Evolutionary conservation across 78 protist genomes (phyloP).

Genomic region (Emiliania huxleyi): DNA sequence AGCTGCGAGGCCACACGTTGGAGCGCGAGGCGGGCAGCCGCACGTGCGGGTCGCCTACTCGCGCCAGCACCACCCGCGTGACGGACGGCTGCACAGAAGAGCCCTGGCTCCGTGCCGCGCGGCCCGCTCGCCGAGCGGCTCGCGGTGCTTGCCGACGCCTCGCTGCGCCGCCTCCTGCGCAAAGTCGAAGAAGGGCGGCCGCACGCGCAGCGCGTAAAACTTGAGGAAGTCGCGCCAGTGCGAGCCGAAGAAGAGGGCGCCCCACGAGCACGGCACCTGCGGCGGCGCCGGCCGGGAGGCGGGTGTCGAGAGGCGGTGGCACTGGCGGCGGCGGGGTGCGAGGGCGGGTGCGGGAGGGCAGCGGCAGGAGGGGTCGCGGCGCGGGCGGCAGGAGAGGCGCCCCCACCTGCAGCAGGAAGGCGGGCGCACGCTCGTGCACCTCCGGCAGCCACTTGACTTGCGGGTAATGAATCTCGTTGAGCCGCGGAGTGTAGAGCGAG

Average conservation of each 20-base stretch:
- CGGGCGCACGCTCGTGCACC: not conserved
- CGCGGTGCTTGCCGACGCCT: not conserved
- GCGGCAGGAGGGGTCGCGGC: too few relatives aligned
- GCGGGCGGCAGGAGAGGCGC: too few relatives aligned
- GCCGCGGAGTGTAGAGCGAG: constrained; percentile 31
- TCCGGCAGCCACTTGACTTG: not conserved
- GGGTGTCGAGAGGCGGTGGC: too few relatives aligned
- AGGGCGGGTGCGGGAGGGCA: too few relatives aligned
- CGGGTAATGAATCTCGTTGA: not conserved
- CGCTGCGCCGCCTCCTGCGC: not conserved
- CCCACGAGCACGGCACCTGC: constrained; percentile 60
- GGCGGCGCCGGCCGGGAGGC: too few relatives aligned
- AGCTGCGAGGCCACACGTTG: constrained; percentile 31
- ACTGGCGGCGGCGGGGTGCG: too few relatives aligned
- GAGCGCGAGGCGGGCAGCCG: not conserved
- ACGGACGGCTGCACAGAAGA: too few relatives aligned
- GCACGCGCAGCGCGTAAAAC: not conserved
- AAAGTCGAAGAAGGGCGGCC: not conserved
- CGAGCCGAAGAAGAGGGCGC: constrained; percentile 40
- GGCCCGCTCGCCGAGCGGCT: constrained; percentile 15
- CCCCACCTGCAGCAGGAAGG: not conserved
- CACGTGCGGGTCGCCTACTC: not conserved
- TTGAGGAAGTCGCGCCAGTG: constrained; percentile 35
- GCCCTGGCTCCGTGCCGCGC: too few relatives aligned
- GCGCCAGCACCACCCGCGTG: too few relatives aligned